These are phyloP conservation scores for Acrocalymma vagum DNA, from an alignment of 2,329 filamentous ascomycete species.

Conservation along the genomic window DNA sequence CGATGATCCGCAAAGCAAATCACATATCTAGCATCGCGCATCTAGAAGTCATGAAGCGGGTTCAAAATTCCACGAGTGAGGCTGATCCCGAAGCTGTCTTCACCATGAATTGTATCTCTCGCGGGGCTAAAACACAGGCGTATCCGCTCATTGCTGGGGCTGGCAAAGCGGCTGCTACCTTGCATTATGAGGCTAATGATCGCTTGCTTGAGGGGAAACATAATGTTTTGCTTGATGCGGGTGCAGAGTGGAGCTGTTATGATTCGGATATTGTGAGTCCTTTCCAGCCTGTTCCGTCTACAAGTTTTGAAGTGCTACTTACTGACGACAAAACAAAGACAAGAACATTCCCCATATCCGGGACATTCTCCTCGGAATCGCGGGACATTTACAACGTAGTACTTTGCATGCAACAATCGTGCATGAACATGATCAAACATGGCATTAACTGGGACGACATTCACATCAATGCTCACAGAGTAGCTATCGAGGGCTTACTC, in stretches of 20 bases:
- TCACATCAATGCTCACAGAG: slow-evolving; percentile 79
- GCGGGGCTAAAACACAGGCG: slow-evolving; percentile 81
- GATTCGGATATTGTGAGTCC: slow-evolving; percentile 69
- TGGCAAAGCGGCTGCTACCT: slow-evolving; percentile 80
- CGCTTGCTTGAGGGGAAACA: slow-evolving; percentile 65
- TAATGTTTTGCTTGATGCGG: slow-evolving; percentile 85
- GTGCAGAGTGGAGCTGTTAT: slow-evolving; percentile 63
- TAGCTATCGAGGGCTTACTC: slow-evolving; percentile 83
- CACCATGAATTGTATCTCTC: slow-evolving; percentile 76
- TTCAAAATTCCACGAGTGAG: slow-evolving; percentile 75
- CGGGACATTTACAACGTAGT: slow-evolving; percentile 79
- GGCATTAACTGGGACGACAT: slow-evolving; percentile 84
- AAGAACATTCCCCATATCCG: slow-evolving; percentile 82
- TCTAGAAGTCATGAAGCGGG: slow-evolving; percentile 70
- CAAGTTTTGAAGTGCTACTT: too few species aligned
- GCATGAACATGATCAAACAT: slow-evolving; percentile 75
- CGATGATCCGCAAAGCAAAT: slow-evolving; percentile 82
- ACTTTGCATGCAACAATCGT: slow-evolving; percentile 83
- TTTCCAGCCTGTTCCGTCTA: too few species aligned
- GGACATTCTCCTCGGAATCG: slow-evolving; percentile 56
- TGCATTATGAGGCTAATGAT: slow-evolving; percentile 78
- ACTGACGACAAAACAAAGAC: too few species aligned
- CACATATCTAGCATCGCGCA: slow-evolving; percentile 82
- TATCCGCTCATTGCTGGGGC: slow-evolving; percentile 87
- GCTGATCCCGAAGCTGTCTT: slow-evolving; percentile 84